These are phyloP conservation scores for Suhomyces xylopsoci DNA, from an alignment of 805 yeast genomes.

Conservation along the genomic window DNA sequence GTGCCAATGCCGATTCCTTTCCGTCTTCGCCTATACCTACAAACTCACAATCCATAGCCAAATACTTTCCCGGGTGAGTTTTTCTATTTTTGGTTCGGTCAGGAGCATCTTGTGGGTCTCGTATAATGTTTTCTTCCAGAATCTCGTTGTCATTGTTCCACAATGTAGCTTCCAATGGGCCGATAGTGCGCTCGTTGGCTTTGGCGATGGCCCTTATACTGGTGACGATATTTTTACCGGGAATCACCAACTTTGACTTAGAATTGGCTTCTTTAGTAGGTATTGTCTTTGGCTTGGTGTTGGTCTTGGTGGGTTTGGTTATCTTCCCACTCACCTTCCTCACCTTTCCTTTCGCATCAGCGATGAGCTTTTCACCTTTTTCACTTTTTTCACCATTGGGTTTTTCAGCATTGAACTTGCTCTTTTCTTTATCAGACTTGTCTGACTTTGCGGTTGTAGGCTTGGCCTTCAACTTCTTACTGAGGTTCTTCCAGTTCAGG, in stretches of 20 bases:
- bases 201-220: neutral
- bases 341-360: neutral
- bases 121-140: neutral
- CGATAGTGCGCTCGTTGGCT: neutral
- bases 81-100: conserved; percentile 20
- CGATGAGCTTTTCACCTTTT: neutral
- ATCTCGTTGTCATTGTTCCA: conserved; percentile 2
- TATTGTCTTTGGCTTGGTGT: neutral
- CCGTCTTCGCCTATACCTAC: conserved; percentile 87
- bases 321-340: neutral
- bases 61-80: conserved; percentile 60
- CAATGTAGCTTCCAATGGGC: conserved; percentile 1
- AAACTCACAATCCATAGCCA: conserved; percentile 91
- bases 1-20: conserved; percentile 65
- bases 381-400: no score
- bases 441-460: neutral
- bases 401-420: neutral
- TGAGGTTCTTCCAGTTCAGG: conserved; percentile 22
- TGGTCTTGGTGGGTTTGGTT: neutral
- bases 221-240: neutral
- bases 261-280: neutral
- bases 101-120: neutral
- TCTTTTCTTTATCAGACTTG: neutral
- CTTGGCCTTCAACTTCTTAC: conserved; percentile 7
- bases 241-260: neutral